These are phyloP conservation scores for Avena sativa DNA, from an alignment of 176 grass and related monocot species.

Conservation along the genomic window DNA sequence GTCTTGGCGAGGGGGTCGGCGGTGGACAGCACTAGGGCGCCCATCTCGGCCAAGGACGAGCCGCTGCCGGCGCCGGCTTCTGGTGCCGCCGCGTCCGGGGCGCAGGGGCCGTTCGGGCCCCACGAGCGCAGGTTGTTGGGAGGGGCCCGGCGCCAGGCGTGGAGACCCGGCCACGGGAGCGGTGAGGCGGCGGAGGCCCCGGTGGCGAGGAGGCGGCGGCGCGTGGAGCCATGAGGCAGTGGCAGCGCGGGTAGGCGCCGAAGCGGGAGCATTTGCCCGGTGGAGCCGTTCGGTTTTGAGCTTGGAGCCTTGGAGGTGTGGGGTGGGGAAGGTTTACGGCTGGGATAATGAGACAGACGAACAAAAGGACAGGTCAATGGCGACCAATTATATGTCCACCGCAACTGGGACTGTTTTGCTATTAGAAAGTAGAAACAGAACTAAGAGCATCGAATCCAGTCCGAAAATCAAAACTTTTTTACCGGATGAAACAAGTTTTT, in stretches of 20 bases:
- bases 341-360: neutral
- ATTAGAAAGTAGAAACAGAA: too few relatives aligned
- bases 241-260: slow-evolving; percentile 27
- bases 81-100: neutral
- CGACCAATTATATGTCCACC: neutral
- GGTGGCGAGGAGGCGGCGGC: slow-evolving; percentile 23
- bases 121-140: slow-evolving; percentile 68
- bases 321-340: slow-evolving; percentile 3
- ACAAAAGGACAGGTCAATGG: neutral
- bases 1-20: slow-evolving; percentile 71
- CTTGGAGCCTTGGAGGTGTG: neutral
- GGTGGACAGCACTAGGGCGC: slow-evolving; percentile 71
- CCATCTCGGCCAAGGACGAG: slow-evolving; percentile 74
- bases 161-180: slow-evolving; percentile 72
- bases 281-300: slow-evolving; percentile 20
- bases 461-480: too few relatives aligned
- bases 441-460: too few relatives aligned
- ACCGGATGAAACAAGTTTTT: too few relatives aligned
- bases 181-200: slow-evolving; percentile 42
- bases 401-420: too few relatives aligned
- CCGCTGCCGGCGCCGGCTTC: slow-evolving; percentile 8
- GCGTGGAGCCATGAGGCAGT: neutral
- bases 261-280: slow-evolving; percentile 42
- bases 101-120: slow-evolving; percentile 65
- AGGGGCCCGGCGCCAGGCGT: slow-evolving; percentile 65